Percentiles rank a stretch among this genome's conserved stretches.
These are phyloP conservation scores for Tagetes erecta DNA, from an alignment of 129 eudicot genomes.

Conservation along the genomic window DNA sequence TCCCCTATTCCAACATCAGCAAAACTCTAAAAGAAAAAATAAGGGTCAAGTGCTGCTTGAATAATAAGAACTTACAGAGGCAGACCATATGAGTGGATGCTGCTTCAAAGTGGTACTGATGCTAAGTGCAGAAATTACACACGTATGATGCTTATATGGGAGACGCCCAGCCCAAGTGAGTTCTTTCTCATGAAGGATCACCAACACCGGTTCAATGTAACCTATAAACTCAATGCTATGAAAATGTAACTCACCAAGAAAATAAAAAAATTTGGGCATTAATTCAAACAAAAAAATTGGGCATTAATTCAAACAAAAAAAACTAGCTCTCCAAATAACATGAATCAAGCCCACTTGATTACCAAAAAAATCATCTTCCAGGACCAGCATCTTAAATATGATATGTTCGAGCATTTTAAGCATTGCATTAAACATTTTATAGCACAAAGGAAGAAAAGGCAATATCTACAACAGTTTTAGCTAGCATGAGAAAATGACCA, in stretches of 20 bases:
- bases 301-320: neutral
- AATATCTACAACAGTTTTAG: neutral
- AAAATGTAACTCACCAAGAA: conserved; percentile 23
- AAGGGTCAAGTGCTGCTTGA: neutral
- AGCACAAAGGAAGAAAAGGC: conserved; percentile 1
- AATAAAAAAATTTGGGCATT: neutral
- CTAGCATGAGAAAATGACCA: conserved; percentile 2
- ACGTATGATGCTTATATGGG: conserved; percentile 93
- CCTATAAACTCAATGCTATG: conserved; percentile 46
- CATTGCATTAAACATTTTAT: neutral
- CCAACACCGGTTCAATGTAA: conserved; percentile 94
- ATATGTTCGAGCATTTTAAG: neutral
- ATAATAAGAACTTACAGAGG: conserved; percentile 55
- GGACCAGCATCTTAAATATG: conserved; percentile 4
- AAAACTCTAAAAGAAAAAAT: neutral
- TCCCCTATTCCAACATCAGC: conserved; percentile 20
- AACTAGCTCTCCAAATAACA: conserved; percentile 10
- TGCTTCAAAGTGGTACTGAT: conserved; percentile 90
- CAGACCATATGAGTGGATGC: conserved; percentile 98
- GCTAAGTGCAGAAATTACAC: conserved; percentile 86
- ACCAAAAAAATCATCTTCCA: conserved; percentile 4
- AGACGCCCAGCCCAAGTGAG: conserved; percentile 99
- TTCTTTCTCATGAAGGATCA: conserved; percentile 90
- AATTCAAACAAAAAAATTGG: conserved; percentile 16
- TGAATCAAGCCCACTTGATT: neutral